Conservation (phyloP, 2,329 filamentous ascomycete genomes). For the Sclerotinia minor region DNA sequence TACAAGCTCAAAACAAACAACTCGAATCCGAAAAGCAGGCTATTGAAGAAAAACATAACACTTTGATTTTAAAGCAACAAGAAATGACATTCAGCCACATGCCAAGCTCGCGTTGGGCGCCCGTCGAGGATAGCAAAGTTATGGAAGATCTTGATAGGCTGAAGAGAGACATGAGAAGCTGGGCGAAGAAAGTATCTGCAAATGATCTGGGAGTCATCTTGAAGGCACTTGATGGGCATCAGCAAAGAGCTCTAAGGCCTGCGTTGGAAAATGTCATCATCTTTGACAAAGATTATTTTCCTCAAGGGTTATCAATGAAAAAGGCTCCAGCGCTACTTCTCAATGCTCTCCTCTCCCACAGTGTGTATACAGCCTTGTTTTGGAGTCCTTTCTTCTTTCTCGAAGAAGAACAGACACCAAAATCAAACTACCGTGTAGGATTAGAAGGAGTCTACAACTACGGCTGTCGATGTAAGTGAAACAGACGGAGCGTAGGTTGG, state of each 20-base stretch:
- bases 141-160: conserved; percentile 22
- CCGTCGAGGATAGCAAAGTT: conserved; percentile 22
- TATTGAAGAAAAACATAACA: conserved; percentile 6
- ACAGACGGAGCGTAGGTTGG: too few relatives aligned
- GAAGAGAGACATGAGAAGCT: conserved; percentile 23
- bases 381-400: conserved; percentile 28
- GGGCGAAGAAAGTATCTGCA: conserved; percentile 17
- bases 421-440: too few relatives aligned
- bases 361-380: conserved; percentile 26
- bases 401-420: too few relatives aligned
- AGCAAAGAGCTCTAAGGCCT: neutral
- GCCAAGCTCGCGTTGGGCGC: conserved; percentile 18
- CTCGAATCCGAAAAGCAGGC: neutral
- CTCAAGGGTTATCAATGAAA: conserved; percentile 5
- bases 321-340: conserved; percentile 28
- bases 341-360: conserved; percentile 30
- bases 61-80: conserved; percentile 25
- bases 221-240: neutral
- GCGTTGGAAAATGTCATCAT: conserved; percentile 10
- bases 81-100: conserved; percentile 26
- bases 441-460: too few relatives aligned
- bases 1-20: neutral
- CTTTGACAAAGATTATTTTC: conserved; percentile 22
- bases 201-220: neutral
- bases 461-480: too few relatives aligned